These are phyloP conservation scores for Zopfia rhizophila DNA, from an alignment of 2,329 filamentous ascomycete genomes.

Conservation along the genomic window DNA sequence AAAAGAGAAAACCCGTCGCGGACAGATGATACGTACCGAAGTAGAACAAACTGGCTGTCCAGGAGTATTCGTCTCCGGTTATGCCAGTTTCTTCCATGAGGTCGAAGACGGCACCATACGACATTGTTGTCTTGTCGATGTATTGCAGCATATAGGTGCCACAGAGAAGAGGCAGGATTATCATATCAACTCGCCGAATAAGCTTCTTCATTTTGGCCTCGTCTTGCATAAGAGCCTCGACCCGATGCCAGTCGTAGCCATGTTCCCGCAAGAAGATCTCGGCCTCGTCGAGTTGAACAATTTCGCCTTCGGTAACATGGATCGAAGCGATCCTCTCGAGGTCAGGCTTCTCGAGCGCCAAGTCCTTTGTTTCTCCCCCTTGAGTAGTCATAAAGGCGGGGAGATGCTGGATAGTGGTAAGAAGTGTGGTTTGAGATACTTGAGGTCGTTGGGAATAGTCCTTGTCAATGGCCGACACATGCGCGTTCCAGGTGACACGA, in stretches of 20 bases:
- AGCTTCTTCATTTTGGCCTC: constrained; percentile 42
- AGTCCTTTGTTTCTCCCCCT: too few species aligned
- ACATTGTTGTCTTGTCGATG: constrained; percentile 66
- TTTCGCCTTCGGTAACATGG: constrained; percentile 40
- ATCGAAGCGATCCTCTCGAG: constrained; percentile 14
- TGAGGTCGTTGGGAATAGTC: too few species aligned
- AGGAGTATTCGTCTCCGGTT: constrained; percentile 60
- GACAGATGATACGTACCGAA: too few species aligned
- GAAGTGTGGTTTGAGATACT: too few species aligned
- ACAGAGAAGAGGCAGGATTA: constrained; percentile 63
- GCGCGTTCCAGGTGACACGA: too few species aligned
- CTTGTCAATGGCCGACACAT: too few species aligned
- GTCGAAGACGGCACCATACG: constrained; percentile 67
- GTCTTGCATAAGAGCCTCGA: constrained; percentile 60
- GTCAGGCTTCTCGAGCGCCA: constrained; percentile 9
- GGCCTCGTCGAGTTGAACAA: constrained; percentile 58
- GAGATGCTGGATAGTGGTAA: too few species aligned
- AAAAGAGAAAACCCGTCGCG: too few species aligned
- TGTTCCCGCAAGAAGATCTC: constrained; percentile 62
- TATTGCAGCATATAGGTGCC: constrained; percentile 65
- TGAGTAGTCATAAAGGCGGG: too few species aligned
- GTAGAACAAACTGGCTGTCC: constrained; percentile 68
- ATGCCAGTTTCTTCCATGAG: constrained; percentile 62
- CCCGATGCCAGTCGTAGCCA: constrained; percentile 55
- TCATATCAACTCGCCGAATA: constrained; percentile 61